Evolutionary conservation across 257 asterid genomes (phyloP), one percentile per base, ranked within the genome.

Genomic region (Capsicum rhomboideum): DNA sequence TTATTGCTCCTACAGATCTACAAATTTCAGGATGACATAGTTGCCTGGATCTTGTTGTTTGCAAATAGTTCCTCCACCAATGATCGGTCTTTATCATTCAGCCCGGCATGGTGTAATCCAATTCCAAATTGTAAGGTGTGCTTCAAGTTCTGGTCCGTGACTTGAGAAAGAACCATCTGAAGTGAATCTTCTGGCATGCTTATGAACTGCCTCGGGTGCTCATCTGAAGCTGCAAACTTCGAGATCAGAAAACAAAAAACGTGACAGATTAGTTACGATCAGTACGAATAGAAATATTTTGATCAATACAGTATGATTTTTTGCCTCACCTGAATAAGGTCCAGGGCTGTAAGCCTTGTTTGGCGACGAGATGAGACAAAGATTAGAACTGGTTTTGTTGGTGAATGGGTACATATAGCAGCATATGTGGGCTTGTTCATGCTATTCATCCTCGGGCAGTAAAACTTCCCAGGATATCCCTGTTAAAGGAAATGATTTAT

Each of bases 381-480:
- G 85, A 96, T 92, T 71, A 96, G 97, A 89, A 96, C 98, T 67
- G 99, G 99, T 87, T 96, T 96, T 86, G 94, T 86, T 80, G 99
- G 99, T 79, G 99, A 94, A 90, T 96, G 97, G 71, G 99, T 94
- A 88, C 97, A 92, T 88, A 96, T 94, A 83, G 99, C 98, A 90
- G 99, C 99, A 90, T 96, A 96, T 14, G 99, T 82, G 75, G 99
- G 99, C 83, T 96, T 96, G 85, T 96, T 96, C 99, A 96, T 96
- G 92, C 99, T 96, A 90, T 96, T 96, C 99, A 96, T 96, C 90
- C 99, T 96, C 83, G 99, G 99, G 91, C 98, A 96, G 88, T 96
- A 96, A 86, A 86, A 96, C 89, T 96, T 96, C 83, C 99, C 98
- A 79, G 99, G 99, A 89, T 94, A 96, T 82, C 99, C 99, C 99